These are phyloP conservation scores for Leccinum uliginosum DNA, from an alignment of 768 basidiomycete species.

Conservation along the genomic window DNA sequence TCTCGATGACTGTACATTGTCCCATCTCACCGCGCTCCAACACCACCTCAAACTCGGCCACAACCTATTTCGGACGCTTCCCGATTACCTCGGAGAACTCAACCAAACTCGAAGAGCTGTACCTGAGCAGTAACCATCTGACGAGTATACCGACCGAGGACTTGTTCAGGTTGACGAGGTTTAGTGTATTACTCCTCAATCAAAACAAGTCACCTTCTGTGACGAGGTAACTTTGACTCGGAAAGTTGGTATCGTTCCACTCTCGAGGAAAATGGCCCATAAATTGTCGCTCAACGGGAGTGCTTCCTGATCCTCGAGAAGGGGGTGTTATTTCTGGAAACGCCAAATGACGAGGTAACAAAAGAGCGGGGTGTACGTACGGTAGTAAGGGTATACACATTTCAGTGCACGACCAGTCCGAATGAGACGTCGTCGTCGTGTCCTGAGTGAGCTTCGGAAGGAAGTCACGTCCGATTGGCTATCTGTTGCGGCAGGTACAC, in stretches of 20 bases:
- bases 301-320: conserved; percentile 22
- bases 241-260: conserved; percentile 15
- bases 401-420: not conserved
- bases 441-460: not conserved
- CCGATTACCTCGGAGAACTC: conserved; percentile 78
- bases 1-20: conserved; percentile 69
- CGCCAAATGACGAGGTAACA: conserved; percentile 9
- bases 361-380: conserved; percentile 6
- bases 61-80: conserved; percentile 81
- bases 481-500: too few species aligned
- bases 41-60: conserved; percentile 75
- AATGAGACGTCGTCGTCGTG: not conserved
- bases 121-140: conserved; percentile 91
- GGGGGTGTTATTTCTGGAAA: conserved; percentile 28
- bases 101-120: conserved; percentile 74
- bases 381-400: not conserved
- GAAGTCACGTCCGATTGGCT: too few species aligned
- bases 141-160: conserved; percentile 89
- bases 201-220: conserved; percentile 66
- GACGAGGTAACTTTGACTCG: conserved; percentile 26
- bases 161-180: conserved; percentile 59
- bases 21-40: conserved; percentile 67
- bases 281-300: conserved; percentile 30
- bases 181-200: conserved; percentile 82
- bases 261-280: conserved; percentile 13